These are phyloP conservation scores for Drechslera avenae DNA, from an alignment of 2,329 filamentous ascomycete genomes.

Conservation along the genomic window DNA sequence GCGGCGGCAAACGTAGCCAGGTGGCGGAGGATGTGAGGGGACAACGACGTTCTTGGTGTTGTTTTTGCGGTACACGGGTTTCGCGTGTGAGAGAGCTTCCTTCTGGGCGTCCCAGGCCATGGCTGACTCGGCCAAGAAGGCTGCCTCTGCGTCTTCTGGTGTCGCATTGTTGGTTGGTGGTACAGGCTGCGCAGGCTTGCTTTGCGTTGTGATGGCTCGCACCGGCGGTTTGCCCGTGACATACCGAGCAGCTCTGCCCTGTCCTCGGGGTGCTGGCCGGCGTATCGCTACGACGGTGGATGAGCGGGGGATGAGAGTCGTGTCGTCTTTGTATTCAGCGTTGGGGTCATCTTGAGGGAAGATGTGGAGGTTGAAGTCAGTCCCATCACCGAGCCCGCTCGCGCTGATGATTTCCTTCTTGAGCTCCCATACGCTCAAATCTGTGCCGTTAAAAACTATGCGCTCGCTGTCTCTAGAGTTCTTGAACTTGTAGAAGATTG, in stretches of 20 bases:
- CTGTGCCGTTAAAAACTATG: conserved; percentile 95
- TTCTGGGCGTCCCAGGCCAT: conserved; percentile 94
- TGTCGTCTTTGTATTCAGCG: conserved; percentile 98
- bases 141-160: conserved; percentile 91
- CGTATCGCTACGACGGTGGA: conserved; percentile 91
- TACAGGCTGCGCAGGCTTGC: conserved; percentile 57
- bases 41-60: conserved; percentile 71
- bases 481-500: conserved; percentile 99
- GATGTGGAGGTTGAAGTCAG: conserved; percentile 94
- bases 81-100: conserved; percentile 80
- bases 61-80: conserved; percentile 48
- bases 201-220: conserved; percentile 76
- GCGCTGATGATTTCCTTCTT: conserved; percentile 98
- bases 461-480: conserved; percentile 94
- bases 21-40: conserved; percentile 89
- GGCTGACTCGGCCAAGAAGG: conserved; percentile 87
- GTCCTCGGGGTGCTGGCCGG: conserved; percentile 82
- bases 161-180: conserved; percentile 65
- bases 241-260: conserved; percentile 90
- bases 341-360: conserved; percentile 83
- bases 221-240: conserved; percentile 95
- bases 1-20: conserved; percentile 93
- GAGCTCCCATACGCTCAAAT: conserved; percentile 96
- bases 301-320: conserved; percentile 92
- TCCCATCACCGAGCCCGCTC: conserved; percentile 91